A percentile compares a stretch with the other conserved stretches of the same genome.
These are phyloP conservation scores for Rhizopogon vulgaris DNA, from an alignment of 768 basidiomycete genomes.

Conservation along the genomic window DNA sequence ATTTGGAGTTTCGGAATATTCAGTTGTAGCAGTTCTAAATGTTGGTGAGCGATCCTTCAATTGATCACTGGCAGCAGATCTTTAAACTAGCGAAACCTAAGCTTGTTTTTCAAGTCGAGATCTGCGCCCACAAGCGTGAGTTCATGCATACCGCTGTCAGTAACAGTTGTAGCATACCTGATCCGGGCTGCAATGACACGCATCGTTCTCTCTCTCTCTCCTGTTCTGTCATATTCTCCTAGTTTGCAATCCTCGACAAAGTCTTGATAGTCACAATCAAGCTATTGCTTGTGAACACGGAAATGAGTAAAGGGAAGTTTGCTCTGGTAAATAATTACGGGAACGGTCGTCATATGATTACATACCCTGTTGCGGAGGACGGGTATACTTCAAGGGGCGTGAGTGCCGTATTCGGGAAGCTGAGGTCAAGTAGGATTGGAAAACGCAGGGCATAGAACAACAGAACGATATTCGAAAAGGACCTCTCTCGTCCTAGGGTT, in stretches of 20 bases:
- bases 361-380: too few relatives aligned
- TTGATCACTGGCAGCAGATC: background rate
- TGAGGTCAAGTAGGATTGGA: too few relatives aligned
- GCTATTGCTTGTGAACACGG: background rate
- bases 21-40: background rate
- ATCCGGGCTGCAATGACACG: slow-evolving; percentile 50
- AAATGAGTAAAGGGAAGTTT: too few relatives aligned
- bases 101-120: background rate
- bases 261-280: slow-evolving; percentile 34
- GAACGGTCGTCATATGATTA: too few relatives aligned
- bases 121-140: background rate
- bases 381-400: too few relatives aligned
- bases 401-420: too few relatives aligned
- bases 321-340: too few relatives aligned
- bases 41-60: background rate
- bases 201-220: slow-evolving; percentile 56
- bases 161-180: slow-evolving; percentile 26
- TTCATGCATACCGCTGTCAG: background rate
- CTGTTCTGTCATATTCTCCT: slow-evolving; percentile 48
- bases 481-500: too few relatives aligned
- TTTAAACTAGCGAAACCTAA: background rate
- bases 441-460: too few relatives aligned
- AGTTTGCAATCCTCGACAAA: slow-evolving; percentile 59
- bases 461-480: too few relatives aligned
- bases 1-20: too few relatives aligned